phyloP scores from a whole-genome alignment of 1,284 basidiomycete species.

The Pascua guehoae region DNA sequence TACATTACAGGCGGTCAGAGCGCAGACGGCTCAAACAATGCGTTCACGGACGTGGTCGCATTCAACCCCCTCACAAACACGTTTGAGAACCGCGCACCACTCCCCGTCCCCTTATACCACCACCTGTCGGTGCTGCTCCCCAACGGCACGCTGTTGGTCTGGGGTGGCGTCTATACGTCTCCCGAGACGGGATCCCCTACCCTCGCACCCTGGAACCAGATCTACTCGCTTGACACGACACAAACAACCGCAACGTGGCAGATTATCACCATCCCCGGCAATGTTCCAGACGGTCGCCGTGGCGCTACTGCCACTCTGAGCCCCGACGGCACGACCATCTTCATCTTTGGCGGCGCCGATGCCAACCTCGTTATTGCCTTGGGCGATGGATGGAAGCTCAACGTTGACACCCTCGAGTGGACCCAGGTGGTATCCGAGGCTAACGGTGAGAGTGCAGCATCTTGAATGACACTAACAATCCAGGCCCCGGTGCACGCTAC shows the following conservation, averaged over 20 bases:
- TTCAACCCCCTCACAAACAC: constrained; percentile 55
- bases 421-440: constrained; percentile 14
- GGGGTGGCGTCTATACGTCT: constrained; percentile 66
- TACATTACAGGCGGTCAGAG: constrained; percentile 72
- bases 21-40: constrained; percentile 66
- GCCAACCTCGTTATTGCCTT: constrained; percentile 57
- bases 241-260: constrained; percentile 57
- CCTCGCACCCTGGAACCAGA: constrained; percentile 58
- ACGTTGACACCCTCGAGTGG: constrained; percentile 55
- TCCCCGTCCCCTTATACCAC: constrained; percentile 65
- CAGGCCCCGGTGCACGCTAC: constrained; percentile 57
- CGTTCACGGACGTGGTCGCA: constrained; percentile 62
- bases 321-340: constrained; percentile 52
- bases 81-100: constrained; percentile 60
- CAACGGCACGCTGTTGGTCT: constrained; percentile 66
- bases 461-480: constrained; percentile 10
- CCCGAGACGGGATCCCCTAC: constrained; percentile 28
- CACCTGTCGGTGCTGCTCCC: constrained; percentile 65
- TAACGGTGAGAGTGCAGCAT: neutral
- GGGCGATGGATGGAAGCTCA: constrained; percentile 71
- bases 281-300: constrained; percentile 61
- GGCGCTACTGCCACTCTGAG: constrained; percentile 63
- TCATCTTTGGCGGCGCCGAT: constrained; percentile 76
- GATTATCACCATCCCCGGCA: constrained; percentile 45
- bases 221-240: constrained; percentile 65